Evolutionary conservation across 345 rosid species (phyloP), one percentile per base, ranked within the genome.

Genomic region (Populus alba): DNA sequence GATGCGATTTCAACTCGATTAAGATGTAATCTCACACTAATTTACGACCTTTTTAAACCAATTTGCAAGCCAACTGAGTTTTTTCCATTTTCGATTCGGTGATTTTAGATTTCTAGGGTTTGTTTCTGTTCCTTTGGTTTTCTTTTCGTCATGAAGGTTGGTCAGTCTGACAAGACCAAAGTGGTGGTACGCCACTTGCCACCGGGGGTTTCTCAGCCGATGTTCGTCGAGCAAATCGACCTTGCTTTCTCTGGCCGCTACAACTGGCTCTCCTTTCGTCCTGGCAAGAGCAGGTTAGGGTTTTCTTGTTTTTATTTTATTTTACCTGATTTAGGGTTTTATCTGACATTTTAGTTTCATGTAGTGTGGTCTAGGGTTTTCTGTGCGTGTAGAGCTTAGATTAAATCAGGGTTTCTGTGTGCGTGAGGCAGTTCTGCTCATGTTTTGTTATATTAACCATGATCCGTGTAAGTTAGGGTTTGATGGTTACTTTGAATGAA

Each of bases 111-210:
- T 75, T 80, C n/a, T 76, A 79, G 88, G 84, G 73, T 81, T 76
- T 51, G 68, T 61, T 69, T 35, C 18, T 69, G n/a, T 55, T 62
- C 63, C 57, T 63, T 77, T 81, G 78, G 7, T 68, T 73, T 27
- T 49, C 71, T 2, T 67, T 66, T 73, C 63, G 87, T 80, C 70
- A 88, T 91, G 96, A 90, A 81, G 82, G 90, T 87, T 37, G 90
- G 81, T 47, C 71, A 77, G 76, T 78, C 79, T 81, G 92, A 90
- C 81, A 92, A 90, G 78, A 90, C 90, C 75, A 92, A 90, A 84
- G 94, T 89, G 82, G 92, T 90, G 77, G 83, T 92, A 27, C 91
- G 97, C 70, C 91, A 84, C 85, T 82, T 92, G 86, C 97, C 97
- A 39, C 92, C 92, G 43, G 79, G 84, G 75, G 80, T 90, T 78